A percentile compares a stretch with the other conserved stretches of the same genome.
Evolutionary conservation across 495 filamentous ascomycete species (phyloP).

Genomic region (Daldinia childiae): DNA sequence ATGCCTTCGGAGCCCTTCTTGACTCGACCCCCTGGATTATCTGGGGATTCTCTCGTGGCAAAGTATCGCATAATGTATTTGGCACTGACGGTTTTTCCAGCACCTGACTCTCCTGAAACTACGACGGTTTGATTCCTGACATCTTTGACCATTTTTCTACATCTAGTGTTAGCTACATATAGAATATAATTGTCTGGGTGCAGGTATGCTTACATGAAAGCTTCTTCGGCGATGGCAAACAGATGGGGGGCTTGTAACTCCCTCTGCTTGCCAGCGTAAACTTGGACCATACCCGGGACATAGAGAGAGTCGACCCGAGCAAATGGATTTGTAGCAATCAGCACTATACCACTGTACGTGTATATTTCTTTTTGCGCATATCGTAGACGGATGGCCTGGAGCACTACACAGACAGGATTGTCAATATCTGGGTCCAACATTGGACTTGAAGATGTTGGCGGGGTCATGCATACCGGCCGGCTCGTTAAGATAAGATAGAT

Average conservation of each 20-base stretch:
- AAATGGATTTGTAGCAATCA: constrained; percentile 99
- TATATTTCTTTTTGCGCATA: constrained; percentile 99
- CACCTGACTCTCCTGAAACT: constrained; percentile 97
- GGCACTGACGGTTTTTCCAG: constrained; percentile 98
- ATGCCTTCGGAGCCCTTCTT: constrained; percentile 86
- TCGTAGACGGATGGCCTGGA: constrained; percentile 97
- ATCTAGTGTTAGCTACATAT: constrained; percentile 29
- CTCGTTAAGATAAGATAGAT: constrained; percentile 97
- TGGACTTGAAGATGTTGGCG: constrained; percentile 15
- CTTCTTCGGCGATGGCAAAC: constrained; percentile 98
- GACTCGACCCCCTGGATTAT: constrained; percentile 79
- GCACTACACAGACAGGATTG: constrained; percentile 63
- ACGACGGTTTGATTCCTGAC: constrained; percentile 97
- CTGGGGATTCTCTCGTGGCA: constrained; percentile 94
- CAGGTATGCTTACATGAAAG: constrained; percentile 80
- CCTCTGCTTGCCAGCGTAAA: constrained; percentile 96
- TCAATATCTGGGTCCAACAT: constrained; percentile 50
- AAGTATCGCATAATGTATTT: constrained; percentile 99
- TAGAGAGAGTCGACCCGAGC: constrained; percentile 98
- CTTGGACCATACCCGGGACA: constrained; percentile 98
- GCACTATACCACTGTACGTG: constrained; percentile 98
- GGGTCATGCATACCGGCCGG: constrained; percentile 78
- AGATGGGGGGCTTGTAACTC: constrained; percentile 96
- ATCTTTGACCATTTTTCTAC: constrained; percentile 96
- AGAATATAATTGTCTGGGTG: constrained; percentile 1